These are phyloP conservation scores for Dendrobium chrysotoxum DNA, from an alignment of 106 monocot genomes.

Conservation along the genomic window DNA sequence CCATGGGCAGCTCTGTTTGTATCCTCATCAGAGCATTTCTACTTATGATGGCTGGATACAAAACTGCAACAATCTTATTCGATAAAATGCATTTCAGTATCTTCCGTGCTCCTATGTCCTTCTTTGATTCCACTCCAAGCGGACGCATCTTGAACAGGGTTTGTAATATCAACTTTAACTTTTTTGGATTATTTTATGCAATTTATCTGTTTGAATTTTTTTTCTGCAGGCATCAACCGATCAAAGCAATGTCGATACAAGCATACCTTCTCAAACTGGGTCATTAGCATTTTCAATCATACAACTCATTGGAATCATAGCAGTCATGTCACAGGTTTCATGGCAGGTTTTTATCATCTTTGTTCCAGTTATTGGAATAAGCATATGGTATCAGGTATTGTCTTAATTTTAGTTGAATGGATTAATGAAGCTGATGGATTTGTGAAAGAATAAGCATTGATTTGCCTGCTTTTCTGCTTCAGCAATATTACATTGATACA, in stretches of 20 bases:
- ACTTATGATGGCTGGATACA: slow-evolving; percentile 56
- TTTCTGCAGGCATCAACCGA: slow-evolving; percentile 70
- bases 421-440: background rate
- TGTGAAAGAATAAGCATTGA: too few species aligned
- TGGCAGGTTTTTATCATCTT: slow-evolving; percentile 89
- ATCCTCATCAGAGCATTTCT: slow-evolving; percentile 56
- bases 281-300: slow-evolving; percentile 65
- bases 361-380: slow-evolving; percentile 54
- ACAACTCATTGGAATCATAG: slow-evolving; percentile 70
- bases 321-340: slow-evolving; percentile 86
- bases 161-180: slow-evolving; percentile 9
- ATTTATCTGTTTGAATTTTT: too few species aligned
- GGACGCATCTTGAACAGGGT: slow-evolving; percentile 84
- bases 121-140: slow-evolving; percentile 92
- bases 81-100: slow-evolving; percentile 44
- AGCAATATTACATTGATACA: slow-evolving; percentile 72
- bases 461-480: slow-evolving; percentile 3
- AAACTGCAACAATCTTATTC: slow-evolving; percentile 71
- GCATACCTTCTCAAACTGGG: slow-evolving; percentile 40
- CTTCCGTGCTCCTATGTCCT: slow-evolving; percentile 79
- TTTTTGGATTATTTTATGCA: background rate
- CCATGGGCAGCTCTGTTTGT: slow-evolving; percentile 66
- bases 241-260: slow-evolving; percentile 60
- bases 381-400: slow-evolving; percentile 86
- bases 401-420: background rate